Evolutionary conservation across 1,284 basidiomycete genomes (phyloP), one percentile per base, ranked within the genome.

Genomic region (Heliocybe sulcata): DNA sequence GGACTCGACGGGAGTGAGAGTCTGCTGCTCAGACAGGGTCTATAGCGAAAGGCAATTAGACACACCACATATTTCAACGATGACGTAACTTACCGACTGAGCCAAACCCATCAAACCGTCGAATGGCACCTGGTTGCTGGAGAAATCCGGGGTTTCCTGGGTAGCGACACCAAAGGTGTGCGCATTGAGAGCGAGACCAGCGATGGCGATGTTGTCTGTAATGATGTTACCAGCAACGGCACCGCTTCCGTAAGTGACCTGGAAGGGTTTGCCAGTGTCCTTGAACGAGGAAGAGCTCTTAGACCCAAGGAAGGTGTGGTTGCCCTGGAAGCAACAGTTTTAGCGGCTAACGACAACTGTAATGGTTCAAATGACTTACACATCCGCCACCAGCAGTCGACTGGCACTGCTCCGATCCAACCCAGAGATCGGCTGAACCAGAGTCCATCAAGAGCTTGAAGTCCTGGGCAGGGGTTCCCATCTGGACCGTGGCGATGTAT

Each of bases 71-170:
- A 26, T 6, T 29, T 19, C n/a, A 45, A 20, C 51, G 8, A 23
- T 12, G 14, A 49, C 31, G 52, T 45, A 35, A 73, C 78, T 54
- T 64, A 85, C 79, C 61, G 82, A 86, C 72, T 81, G 81, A 49
- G 90, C 89, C 60, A 93, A 76, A 57, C 92, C 87, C 89, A 97
- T 85, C 58, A 95, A 70, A 49, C 93, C 85, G 67, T 94, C 92
- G 61, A 92, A 92, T 0, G 82, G 75, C 31, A 75, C 74, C 1
- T 62, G 59, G 59, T 77, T 61, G 31, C 65, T 67, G 1, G 82
- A 74, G 67, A 92, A 92, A 52, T 92, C 82, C 1, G 68, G 63
- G 48, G 79, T 82, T 68, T 93, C 91, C 25, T 66, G 55, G 1
- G 71, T 74, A 8, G 87, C 82, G 26, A 86, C 82, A 47, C 92